A percentile compares a stretch with the other conserved stretches of the same genome.
These are phyloP conservation scores for Boeremia lycopersici DNA, from an alignment of 2,329 filamentous ascomycete genomes.

Conservation along the genomic window DNA sequence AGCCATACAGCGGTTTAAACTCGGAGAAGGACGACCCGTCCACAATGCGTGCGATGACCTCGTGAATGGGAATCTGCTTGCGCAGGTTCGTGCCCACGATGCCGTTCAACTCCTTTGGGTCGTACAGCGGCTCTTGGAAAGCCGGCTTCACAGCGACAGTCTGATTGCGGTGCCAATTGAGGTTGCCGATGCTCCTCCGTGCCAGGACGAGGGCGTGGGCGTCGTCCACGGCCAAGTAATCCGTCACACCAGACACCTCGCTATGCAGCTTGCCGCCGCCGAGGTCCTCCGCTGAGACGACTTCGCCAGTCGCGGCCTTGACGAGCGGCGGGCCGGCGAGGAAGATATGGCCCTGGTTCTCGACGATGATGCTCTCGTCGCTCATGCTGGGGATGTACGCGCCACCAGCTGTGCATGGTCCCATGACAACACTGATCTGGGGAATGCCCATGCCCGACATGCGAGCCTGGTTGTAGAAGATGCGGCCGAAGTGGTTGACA, in stretches of 20 bases:
- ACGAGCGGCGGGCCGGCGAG: constrained; percentile 92
- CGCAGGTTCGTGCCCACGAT: constrained; percentile 91
- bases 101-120: constrained; percentile 78
- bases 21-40: constrained; percentile 90
- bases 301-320: constrained; percentile 93
- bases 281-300: constrained; percentile 87
- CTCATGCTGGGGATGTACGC: constrained; percentile 98
- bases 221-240: constrained; percentile 94
- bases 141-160: constrained; percentile 40
- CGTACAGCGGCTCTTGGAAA: constrained; percentile 79
- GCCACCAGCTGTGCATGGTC: constrained; percentile 92
- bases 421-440: constrained; percentile 95
- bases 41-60: constrained; percentile 90
- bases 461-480: constrained; percentile 96
- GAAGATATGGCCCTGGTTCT: constrained; percentile 96
- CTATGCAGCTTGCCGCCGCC: constrained; percentile 90
- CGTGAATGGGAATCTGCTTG: constrained; percentile 81
- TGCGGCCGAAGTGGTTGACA: constrained; percentile 91
- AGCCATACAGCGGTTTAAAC: constrained; percentile 92
- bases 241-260: constrained; percentile 88
- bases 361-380: constrained; percentile 95
- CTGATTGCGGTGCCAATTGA: constrained; percentile 77
- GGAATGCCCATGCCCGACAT: constrained; percentile 91
- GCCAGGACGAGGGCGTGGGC: constrained; percentile 88
- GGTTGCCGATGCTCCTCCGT: constrained; percentile 80